phyloP scores from a whole-genome alignment of 345 rosid species.

The Melastoma malabathricum region DNA sequence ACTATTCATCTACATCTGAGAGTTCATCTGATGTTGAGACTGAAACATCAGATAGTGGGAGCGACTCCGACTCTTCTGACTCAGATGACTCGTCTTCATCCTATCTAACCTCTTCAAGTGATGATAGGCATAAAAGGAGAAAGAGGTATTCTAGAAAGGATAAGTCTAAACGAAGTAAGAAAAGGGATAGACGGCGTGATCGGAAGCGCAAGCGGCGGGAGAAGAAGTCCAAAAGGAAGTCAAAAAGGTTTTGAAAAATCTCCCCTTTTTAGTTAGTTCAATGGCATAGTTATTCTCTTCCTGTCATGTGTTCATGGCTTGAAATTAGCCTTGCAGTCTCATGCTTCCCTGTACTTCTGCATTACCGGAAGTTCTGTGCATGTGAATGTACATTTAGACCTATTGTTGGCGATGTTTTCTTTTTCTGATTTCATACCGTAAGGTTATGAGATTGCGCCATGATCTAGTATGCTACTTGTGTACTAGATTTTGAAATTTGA shows the following conservation, averaged over 20 bases:
- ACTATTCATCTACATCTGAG: conserved; percentile 26
- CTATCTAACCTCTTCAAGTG: conserved; percentile 75
- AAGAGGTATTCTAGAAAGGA: conserved; percentile 67
- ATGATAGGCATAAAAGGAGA: conserved; percentile 69
- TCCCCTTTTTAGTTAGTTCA: background rate
- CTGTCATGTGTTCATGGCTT: conserved; percentile 2
- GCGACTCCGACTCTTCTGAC: conserved; percentile 71
- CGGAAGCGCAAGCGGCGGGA: conserved; percentile 57
- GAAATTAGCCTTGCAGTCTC: too few relatives aligned
- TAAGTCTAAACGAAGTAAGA: conserved; percentile 52
- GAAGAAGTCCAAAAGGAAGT: conserved; percentile 57
- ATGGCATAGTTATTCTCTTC: background rate
- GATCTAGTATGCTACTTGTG: too few relatives aligned
- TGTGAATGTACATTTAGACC: too few relatives aligned
- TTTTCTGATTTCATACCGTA: too few relatives aligned
- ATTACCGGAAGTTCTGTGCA: too few relatives aligned
- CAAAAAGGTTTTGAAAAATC: conserved; percentile 43
- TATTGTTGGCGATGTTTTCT: too few relatives aligned
- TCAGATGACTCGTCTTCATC: conserved; percentile 53
- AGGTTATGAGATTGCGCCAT: too few relatives aligned
- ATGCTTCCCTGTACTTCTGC: too few relatives aligned
- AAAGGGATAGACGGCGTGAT: conserved; percentile 67
- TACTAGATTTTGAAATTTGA: too few relatives aligned
- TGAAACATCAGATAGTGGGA: conserved; percentile 48
- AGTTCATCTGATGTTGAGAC: conserved; percentile 3